Conservation (phyloP, 345 rosid genomes). For the Orychophragmus violaceus region DNA sequence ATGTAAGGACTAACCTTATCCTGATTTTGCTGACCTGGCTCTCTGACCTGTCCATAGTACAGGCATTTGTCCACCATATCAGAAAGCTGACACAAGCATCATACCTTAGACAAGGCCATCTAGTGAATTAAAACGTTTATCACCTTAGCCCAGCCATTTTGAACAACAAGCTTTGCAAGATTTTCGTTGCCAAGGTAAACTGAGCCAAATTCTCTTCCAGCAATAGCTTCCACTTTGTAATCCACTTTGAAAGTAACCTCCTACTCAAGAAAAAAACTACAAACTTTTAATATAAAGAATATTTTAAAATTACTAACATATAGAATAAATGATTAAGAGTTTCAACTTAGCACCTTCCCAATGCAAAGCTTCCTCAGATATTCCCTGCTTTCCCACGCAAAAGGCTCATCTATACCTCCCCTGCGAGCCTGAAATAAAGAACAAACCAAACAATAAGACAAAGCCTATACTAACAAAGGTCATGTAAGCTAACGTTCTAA, state of each 20-base stretch:
- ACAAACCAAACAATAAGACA: conserved; percentile 14
- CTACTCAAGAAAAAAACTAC: conserved; percentile 31
- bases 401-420: conserved; percentile 85
- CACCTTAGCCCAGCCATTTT: conserved; percentile 95
- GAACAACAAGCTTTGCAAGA: conserved; percentile 65
- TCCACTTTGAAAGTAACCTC: conserved; percentile 89
- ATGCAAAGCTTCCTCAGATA: conserved; percentile 90
- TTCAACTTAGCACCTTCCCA: conserved; percentile 63
- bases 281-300: not conserved
- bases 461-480: not conserved
- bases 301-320: not conserved
- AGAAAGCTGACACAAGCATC: conserved; percentile 2
- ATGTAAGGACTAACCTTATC: conserved; percentile 92
- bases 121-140: not conserved
- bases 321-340: not conserved
- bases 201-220: conserved; percentile 84
- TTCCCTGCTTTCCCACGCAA: conserved; percentile 97
- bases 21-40: conserved; percentile 71
- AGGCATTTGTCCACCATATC: not conserved
- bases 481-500: not conserved
- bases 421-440: conserved; percentile 57
- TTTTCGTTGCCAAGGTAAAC: conserved; percentile 81
- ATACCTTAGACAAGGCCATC: conserved; percentile 3
- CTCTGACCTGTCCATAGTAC: conserved; percentile 59
- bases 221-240: conserved; percentile 57